Evolutionary conservation across 2,329 filamentous ascomycete species (phyloP), one percentile per base, ranked within the genome.

Genomic region (Lojkania enalia): DNA sequence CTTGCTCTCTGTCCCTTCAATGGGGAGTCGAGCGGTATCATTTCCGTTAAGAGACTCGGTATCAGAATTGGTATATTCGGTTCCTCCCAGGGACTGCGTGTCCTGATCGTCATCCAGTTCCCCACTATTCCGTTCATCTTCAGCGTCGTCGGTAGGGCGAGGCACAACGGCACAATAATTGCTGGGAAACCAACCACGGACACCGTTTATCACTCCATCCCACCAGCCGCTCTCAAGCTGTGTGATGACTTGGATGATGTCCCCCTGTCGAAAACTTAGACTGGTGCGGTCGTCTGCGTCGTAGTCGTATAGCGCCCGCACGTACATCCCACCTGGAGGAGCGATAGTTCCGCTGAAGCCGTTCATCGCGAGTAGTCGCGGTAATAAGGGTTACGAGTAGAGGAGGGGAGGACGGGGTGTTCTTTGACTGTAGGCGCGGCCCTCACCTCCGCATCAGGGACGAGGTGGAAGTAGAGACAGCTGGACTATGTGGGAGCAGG

Each of bases 171-270:
- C 85, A 75, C 94, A 97, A 74, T 99, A 99, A 71, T 99, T 99
- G 78, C 92, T 97, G 27, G 94, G 94, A 70, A 99, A 99, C 94
- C 94, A 99, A 68, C 94, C 94, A 67, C 94, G 86, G 58, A 96
- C 88, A 47, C 91, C 90, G 64, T 96, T 94, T 69, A 99, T 96
- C 44, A 99, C 90, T 37, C 94, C 94, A 74, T 99, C 94, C 94
- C 94, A 99, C 94, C 94, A 99, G 44, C 94, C 94, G 63, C 91
- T 97, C 71, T 99, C 94, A 45, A 97, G 80, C 74, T 96, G 92
- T 41, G 94, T 99, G 61, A 99, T 92, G 60, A 99, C 94, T 74
- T 97, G 92, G 62, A 99, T 99, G 57, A 97, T 85, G 73, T 99
- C 94, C 64, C 94, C 94, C 70, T 95, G 88, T 61, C 90, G 89